Percentiles rank a stretch among this genome's conserved stretches.
Conservation (phyloP, 2,329 filamentous ascomycete genomes). For the Cladosporium sp. region DNA sequence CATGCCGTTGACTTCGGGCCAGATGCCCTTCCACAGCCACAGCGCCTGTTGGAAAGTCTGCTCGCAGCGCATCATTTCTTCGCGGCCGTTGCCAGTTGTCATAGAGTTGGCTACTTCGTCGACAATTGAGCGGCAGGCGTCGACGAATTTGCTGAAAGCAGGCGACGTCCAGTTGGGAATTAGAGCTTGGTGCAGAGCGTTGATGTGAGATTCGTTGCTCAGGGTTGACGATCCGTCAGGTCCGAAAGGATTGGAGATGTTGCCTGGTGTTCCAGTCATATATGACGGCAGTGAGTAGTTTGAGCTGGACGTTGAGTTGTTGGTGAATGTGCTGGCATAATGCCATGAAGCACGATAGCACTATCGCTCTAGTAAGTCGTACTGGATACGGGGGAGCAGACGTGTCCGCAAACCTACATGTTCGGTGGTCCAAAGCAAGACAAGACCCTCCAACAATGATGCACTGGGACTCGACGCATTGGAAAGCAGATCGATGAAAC, state of each 20-base stretch:
- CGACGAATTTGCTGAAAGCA: constrained; percentile 48
- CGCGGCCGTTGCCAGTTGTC: constrained; percentile 43
- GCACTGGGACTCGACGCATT: constrained; percentile 49
- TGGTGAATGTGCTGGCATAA: constrained; percentile 43
- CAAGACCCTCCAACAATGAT: constrained; percentile 61
- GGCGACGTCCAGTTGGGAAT: constrained; percentile 51
- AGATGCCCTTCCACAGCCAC: constrained; percentile 46
- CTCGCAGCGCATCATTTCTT: constrained; percentile 46
- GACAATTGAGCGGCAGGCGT: constrained; percentile 45
- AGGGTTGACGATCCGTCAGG: constrained; percentile 21
- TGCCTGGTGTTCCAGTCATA: constrained; percentile 17
- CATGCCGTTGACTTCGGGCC: constrained; percentile 48
- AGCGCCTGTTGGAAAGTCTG: constrained; percentile 46
- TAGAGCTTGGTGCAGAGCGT: constrained; percentile 46
- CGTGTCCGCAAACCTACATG: constrained; percentile 38
- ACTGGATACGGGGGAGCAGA: neutral
- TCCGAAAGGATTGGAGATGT: neutral
- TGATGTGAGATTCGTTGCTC: constrained; percentile 41
- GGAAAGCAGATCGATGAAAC: constrained; percentile 57
- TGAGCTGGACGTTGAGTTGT: constrained; percentile 21
- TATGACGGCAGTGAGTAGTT: constrained; percentile 31
- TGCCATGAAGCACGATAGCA: constrained; percentile 47
- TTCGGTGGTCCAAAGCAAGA: constrained; percentile 76
- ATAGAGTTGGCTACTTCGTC: constrained; percentile 48
- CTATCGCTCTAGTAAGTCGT: constrained; percentile 24